Base-by-base conservation (phyloP, 257 asterid species). In the Echium plantagineum region DNA sequence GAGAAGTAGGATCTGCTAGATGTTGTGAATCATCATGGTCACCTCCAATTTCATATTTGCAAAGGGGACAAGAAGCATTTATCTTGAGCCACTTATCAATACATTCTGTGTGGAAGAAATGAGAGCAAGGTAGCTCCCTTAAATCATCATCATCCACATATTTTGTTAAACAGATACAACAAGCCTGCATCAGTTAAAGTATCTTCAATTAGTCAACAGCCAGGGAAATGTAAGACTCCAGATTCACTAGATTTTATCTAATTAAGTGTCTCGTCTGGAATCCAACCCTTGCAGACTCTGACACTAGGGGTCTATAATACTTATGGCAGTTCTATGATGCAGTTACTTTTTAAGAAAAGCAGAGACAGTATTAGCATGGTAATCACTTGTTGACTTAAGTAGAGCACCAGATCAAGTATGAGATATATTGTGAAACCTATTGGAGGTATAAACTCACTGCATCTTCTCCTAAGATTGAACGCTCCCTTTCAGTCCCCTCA, bases 401-500 rank as follows among this genome's bases (percentile, higher is more conserved):
- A 13, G 46, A 35, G 13, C 10, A 35, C 46, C 7, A 35, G 9
- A 52, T 22, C 21, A 52, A 52, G 56, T 6, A 49, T 15, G 8
- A 15, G 18, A 49, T 49, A 49, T 49, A 49, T 15, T 16, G 21
- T 8, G 7, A 17, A 16, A 6, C 56, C 22, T 9, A 3, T 7
- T 7, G 4, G 19, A 20, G 20, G 19, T 53, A 53, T 15, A 58
- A 35, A 77, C 79, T 67, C 66, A 75, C 81, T 9, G 81, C 79
- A 47, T 75, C 84, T 59, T 78, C 84, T 52, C 79, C 81, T 15
- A 80, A 78, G 62, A 75, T 70, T 52, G 74, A 66, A 63, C 71
- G 81, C 75, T 78, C 84, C 72, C 64, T 78, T 52, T 78, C 79
- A 1, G 77, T 75, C 55, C 84, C 84, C 17, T 70, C 76, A 0